Evolutionary conservation across 176 grass and related monocot species (phyloP), one percentile per base, ranked within the genome.

Genomic region (Bromus sterilis): DNA sequence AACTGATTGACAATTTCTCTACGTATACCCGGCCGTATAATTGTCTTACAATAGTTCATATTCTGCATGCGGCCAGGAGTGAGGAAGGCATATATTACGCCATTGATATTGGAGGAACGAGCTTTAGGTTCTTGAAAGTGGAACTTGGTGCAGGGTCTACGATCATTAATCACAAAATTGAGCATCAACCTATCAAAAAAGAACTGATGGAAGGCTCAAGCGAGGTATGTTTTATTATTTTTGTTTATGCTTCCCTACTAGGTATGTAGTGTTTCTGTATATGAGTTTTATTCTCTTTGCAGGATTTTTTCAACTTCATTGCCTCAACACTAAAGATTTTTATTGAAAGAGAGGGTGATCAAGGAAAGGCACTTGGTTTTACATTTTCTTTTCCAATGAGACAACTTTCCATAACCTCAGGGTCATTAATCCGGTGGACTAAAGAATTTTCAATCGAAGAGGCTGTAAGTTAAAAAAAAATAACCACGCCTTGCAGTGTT

Each of bases 321-420:
- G 86, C 95, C 15, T 80, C 48, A 4, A 82, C 62, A 46, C 76
- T 94, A 65, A 94, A 94, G 81, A 85, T 82, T 26, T 93, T 98
- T 35, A 86, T 98, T 82, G 81, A 87, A 85, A 85, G 26, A 65
- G 92, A 93, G 56, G 83, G 81, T 32, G 78, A 82, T 35, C 58
- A 86, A 31, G 86, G 69, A 65, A 95, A 7, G 56, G 88, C 74
- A 35, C 90, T 98, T 76, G 95, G 92, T 28, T 95, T 98, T 89
- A 93, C 95, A 59, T 98, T 98, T 93, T 95, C 95, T 15, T 98
- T 98, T 77, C 95, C 95, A 9, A 33, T 95, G 9, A 91, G 59
- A 89, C 95, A 98, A 76, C 21, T 18, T 68, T 98, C 95, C 51
- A 86, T 93, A 84, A 89, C 92, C 32, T 98, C 95, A 10, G 95